Evolutionary conservation across 1,139 yeast genomes (phyloP).

Genomic region (Kodamaea plutei): DNA sequence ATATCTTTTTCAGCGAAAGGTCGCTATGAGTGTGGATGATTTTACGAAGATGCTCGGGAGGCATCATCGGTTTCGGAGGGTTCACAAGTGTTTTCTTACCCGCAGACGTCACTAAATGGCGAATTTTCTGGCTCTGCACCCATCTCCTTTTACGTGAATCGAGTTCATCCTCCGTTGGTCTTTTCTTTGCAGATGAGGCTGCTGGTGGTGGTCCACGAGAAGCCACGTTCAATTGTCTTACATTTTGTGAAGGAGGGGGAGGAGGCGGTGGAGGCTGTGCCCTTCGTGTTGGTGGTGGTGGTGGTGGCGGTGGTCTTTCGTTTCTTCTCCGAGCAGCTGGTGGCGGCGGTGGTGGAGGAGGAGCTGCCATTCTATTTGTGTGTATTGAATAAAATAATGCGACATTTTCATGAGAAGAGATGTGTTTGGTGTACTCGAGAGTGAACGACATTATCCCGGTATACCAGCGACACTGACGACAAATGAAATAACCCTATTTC

Average conservation of each 20-base stretch:
- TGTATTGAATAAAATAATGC: too few relatives aligned
- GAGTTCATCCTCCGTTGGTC: conserved; percentile 18
- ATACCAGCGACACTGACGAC: too few relatives aligned
- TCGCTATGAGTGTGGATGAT: conserved; percentile 85
- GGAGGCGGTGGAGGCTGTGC: conserved; percentile 9
- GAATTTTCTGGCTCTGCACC: conserved; percentile 60
- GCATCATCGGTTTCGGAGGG: conserved; percentile 77
- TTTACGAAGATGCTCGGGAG: conserved; percentile 88
- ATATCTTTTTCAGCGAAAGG: conserved; percentile 71
- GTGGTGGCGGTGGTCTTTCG: conserved; percentile 14
- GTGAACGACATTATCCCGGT: too few relatives aligned
- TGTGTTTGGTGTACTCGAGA: too few relatives aligned
- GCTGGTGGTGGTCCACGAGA: conserved; percentile 13
- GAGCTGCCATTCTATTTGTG: conserved; percentile 6
- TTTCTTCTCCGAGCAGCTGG: conserved; percentile 7
- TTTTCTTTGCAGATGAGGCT: conserved; percentile 3
- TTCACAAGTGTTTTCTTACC: conserved; percentile 36
- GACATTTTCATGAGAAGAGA: too few relatives aligned
- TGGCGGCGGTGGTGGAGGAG: conserved; percentile 8
- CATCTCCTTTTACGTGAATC: conserved; percentile 54
- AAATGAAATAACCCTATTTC: too few relatives aligned
- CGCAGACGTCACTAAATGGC: conserved; percentile 22
- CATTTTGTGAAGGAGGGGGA: conserved; percentile 7
- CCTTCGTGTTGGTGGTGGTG: conserved; percentile 19
- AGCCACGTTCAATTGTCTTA: background rate